Evolutionary conservation across 2,329 filamentous ascomycete genomes (phyloP), one percentile per base, ranked within the genome.

Genomic region (Xylaria arbuscula): DNA sequence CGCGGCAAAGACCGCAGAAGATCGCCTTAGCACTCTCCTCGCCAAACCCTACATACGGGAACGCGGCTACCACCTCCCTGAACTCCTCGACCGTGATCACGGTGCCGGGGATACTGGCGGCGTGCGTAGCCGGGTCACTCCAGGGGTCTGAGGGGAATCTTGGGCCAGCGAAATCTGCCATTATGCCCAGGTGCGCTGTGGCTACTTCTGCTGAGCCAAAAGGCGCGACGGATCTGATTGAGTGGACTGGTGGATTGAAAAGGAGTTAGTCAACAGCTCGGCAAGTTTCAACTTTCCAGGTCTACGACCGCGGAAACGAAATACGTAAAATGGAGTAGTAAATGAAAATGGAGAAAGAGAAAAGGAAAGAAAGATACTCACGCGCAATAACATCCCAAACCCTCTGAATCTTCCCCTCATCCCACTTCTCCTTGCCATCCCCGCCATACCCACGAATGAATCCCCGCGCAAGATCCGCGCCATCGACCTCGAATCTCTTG

Each of bases 401-500:
- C 19, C 48, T 63, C 57, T 68, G 58, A 3, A 57, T 42, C 24
- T 67, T 47, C 11, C 45, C 38, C 38, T 51, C 51, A 19, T 62
- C 68, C 73, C 70, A 72, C 7, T 51, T 28, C 28, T 40, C 53
- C 7, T 32, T 61, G 0, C 66, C 69, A n/a, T 68, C 55, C 2
- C 24, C 17, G 2, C 28, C 40, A 51, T 61, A 60, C 48, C 19
- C 38, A n/a, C 24, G 28, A 0, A 72, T 24, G 8, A 64, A 72
- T 13, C n/a, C 17, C 22, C 62, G 36, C 1, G 73, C 73, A 1
- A 72, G 47, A 42, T 75, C 65, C 9, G 72, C 73, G 17, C 71
- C 72, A 47, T 73, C 71, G 45, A 75, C 69, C 64, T 75, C 73
- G 62, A 74, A 74, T 2, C 73, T 62, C 57, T 68, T 71, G 28